A percentile compares a stretch with the other conserved stretches of the same genome.
phyloP scores from a whole-genome alignment of 192 early-diverging fungal species.

The Backusella parvicylindrica region DNA sequence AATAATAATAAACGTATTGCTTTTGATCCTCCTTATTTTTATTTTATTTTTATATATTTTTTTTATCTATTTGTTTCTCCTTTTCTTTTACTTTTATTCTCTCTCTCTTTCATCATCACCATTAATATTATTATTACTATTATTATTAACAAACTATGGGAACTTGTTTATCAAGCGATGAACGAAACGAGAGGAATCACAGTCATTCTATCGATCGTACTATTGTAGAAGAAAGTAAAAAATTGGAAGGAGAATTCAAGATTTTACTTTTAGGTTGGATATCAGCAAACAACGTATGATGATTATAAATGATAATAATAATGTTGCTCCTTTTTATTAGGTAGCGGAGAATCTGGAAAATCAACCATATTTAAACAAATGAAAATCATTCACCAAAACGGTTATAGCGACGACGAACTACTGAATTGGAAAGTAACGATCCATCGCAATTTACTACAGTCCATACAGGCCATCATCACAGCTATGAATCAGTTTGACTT shows the following conservation, averaged over 20 bases:
- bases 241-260: constrained; percentile 67
- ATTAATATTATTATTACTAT: not conserved
- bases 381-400: constrained; percentile 96
- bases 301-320: not conserved
- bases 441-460: constrained; percentile 84
- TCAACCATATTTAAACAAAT: constrained; percentile 98
- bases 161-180: constrained; percentile 64
- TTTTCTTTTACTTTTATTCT: not conserved
- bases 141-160: constrained; percentile 46
- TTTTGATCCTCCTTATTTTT: constrained; percentile 4
- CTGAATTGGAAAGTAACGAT: constrained; percentile 72
- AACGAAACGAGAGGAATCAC: constrained; percentile 42
- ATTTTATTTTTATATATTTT: not conserved
- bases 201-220: constrained; percentile 59
- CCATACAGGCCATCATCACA: constrained; percentile 69
- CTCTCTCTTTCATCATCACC: not conserved
- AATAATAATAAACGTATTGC: not conserved
- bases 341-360: constrained; percentile 93
- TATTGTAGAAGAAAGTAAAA: constrained; percentile 59
- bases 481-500: constrained; percentile 65
- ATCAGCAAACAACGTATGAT: not conserved
- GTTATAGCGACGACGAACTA: constrained; percentile 82
- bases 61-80: not conserved
- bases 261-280: constrained; percentile 64
- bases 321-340: constrained; percentile 17